A percentile compares a stretch with the other conserved stretches of the same genome.
These are phyloP conservation scores for Barnettozyma sucrosica DNA, from an alignment of 805 yeast species.

Conservation along the genomic window DNA sequence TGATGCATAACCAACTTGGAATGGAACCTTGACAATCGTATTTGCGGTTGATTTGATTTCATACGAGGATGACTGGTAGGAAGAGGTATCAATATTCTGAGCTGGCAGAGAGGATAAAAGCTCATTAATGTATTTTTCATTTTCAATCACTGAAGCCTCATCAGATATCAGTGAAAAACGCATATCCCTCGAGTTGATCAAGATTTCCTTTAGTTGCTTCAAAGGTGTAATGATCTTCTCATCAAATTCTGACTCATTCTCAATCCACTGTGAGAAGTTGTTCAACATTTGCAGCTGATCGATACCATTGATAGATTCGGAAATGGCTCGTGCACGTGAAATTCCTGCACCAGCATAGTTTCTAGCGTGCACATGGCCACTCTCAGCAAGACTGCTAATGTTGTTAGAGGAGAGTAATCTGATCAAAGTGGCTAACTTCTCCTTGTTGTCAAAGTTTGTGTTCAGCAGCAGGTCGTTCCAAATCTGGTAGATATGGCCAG, in stretches of 20 bases:
- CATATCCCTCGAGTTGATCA: conserved; percentile 39
- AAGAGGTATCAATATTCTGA: conserved; percentile 4
- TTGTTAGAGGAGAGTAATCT: conserved; percentile 73
- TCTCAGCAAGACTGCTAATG: conserved; percentile 71
- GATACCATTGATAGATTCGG: conserved; percentile 67
- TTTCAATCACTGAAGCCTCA: conserved; percentile 27
- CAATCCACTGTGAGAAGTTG: conserved; percentile 46
- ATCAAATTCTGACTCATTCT: conserved; percentile 43
- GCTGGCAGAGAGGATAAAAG: conserved; percentile 28
- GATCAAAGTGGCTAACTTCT: conserved; percentile 67
- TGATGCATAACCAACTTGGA: conserved; percentile 83
- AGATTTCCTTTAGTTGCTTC: conserved; percentile 39
- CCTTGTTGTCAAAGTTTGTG: conserved; percentile 62
- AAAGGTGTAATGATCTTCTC: conserved; percentile 62
- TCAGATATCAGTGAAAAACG: conserved; percentile 57
- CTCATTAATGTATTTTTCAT: conserved; percentile 27
- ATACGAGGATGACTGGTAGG: conserved; percentile 11
- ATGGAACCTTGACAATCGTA: conserved; percentile 65
- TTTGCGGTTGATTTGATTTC: conserved; percentile 24
- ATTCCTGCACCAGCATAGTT: conserved; percentile 59
- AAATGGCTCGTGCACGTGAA: conserved; percentile 52
- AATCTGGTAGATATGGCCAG: conserved; percentile 52
- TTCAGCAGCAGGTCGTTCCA: conserved; percentile 63
- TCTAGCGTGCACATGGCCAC: conserved; percentile 83
- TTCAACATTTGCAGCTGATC: conserved; percentile 68